Evolutionary conservation across 2,329 filamentous ascomycete species (phyloP).

Genomic region (Fusarium anthophilum): DNA sequence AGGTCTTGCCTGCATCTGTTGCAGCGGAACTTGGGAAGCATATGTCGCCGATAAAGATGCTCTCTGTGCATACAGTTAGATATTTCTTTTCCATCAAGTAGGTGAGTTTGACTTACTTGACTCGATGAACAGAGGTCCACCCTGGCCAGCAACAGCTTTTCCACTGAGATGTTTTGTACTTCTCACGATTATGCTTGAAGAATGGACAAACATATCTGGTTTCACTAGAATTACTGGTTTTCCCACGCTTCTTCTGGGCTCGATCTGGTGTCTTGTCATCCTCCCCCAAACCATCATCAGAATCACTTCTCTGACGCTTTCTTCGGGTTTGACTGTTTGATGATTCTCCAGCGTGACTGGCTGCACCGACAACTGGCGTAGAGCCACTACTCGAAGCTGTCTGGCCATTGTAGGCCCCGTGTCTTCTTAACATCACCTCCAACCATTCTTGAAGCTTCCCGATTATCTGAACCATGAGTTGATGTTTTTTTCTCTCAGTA

Average conservation of each 20-base stretch:
- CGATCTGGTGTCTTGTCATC: not conserved
- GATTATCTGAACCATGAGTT: not conserved
- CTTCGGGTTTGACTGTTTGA: not conserved
- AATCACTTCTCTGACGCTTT: not conserved
- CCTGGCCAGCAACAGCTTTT: not conserved
- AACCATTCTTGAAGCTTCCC: not conserved
- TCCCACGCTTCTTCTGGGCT: not conserved
- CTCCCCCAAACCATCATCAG: not conserved
- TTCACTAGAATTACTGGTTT: rapidly evolving
- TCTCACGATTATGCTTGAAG: not conserved
- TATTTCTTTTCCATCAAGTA: rapidly evolving
- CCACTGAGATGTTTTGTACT: not conserved
- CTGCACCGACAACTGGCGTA: not conserved
- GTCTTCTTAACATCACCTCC: rapidly evolving
- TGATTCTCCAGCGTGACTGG: not conserved
- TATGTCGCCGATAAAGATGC: not conserved
- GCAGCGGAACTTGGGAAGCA: not conserved
- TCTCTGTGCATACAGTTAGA: not conserved
- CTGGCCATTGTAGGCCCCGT: not conserved
- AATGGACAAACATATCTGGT: not conserved
- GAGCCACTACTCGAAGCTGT: not conserved
- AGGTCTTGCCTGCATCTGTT: not conserved
- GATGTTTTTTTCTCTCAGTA: not conserved
- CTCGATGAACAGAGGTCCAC: not conserved
- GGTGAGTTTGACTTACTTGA: not conserved